Percentiles rank a stretch among this genome's conserved stretches.
phyloP scores from a whole-genome alignment of 176 grass and related monocot species.

The Raddia guianensis region DNA sequence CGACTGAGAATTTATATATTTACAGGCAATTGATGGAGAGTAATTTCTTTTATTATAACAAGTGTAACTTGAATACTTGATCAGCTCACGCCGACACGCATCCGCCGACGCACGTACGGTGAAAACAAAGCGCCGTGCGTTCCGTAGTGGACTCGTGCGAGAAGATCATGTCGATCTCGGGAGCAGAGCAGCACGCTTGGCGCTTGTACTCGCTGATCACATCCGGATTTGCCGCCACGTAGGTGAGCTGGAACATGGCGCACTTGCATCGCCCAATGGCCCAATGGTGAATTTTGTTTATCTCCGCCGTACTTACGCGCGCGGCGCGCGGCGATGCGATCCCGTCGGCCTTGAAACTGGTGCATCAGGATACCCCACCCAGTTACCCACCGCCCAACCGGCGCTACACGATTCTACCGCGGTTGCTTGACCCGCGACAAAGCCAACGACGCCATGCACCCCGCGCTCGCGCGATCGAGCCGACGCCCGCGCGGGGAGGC shows the following conservation, averaged over 20 bases:
- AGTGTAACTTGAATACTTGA: too few relatives aligned
- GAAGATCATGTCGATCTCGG: conserved; percentile 10
- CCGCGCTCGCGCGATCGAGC: not conserved
- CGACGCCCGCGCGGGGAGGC: not conserved
- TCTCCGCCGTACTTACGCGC: not conserved
- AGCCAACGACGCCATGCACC: too few relatives aligned
- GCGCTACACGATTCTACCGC: too few relatives aligned
- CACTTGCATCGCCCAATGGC: not conserved
- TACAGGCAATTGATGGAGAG: too few relatives aligned
- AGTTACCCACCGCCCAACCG: too few relatives aligned
- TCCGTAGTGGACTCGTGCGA: not conserved
- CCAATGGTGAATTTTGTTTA: not conserved
- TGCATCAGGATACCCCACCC: not conserved
- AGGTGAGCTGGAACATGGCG: not conserved
- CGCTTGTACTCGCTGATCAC: not conserved
- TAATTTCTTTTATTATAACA: too few relatives aligned
- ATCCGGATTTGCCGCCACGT: not conserved
- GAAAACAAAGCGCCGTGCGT: not conserved
- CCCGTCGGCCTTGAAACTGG: not conserved
- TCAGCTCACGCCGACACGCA: not conserved
- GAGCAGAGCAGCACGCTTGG: not conserved
- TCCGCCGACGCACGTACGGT: not conserved
- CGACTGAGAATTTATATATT: too few relatives aligned
- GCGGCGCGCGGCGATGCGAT: not conserved
- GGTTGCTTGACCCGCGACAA: too few relatives aligned